Percentiles rank a stretch among this genome's conserved stretches.
phyloP scores from a whole-genome alignment of 306 rosid species.

The peach (Prunus persica) region DNA sequence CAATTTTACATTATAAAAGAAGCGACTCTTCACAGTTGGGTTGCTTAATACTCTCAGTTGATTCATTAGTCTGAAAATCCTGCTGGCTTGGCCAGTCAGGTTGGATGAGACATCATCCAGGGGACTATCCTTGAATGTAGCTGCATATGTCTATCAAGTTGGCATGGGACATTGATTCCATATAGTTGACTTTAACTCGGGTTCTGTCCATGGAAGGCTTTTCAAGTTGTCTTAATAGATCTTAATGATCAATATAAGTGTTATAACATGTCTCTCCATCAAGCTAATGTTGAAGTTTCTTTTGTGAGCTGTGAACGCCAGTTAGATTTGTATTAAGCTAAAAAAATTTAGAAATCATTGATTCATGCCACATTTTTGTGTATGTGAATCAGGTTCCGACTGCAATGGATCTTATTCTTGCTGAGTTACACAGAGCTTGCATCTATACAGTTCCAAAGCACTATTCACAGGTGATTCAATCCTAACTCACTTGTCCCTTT shows the following conservation, averaged over 20 bases:
- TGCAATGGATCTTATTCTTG: slow-evolving; percentile 75
- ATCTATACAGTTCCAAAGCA: slow-evolving; percentile 89
- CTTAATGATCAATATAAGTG: background rate
- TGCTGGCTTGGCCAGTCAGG: background rate
- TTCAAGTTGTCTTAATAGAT: too few species aligned
- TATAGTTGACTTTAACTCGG: background rate
- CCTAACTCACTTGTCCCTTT: background rate
- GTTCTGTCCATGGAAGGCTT: background rate
- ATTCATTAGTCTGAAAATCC: background rate
- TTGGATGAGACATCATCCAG: background rate
- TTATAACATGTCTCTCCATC: background rate
- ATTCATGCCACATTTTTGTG: slow-evolving; percentile 10
- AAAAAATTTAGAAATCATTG: background rate
- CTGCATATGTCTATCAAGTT: background rate
- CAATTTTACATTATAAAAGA: too few species aligned
- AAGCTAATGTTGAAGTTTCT: too few species aligned
- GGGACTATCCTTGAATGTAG: background rate
- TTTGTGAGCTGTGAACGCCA: background rate
- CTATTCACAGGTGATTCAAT: slow-evolving; percentile 55
- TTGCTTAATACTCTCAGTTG: background rate
- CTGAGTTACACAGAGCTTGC: slow-evolving; percentile 83
- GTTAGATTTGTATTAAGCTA: background rate
- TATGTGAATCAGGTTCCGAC: slow-evolving; percentile 60
- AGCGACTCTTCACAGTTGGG: too few species aligned
- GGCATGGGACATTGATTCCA: background rate